These are phyloP conservation scores for Breynia disticha DNA, from an alignment of 441 rosid species.

Conservation along the genomic window DNA sequence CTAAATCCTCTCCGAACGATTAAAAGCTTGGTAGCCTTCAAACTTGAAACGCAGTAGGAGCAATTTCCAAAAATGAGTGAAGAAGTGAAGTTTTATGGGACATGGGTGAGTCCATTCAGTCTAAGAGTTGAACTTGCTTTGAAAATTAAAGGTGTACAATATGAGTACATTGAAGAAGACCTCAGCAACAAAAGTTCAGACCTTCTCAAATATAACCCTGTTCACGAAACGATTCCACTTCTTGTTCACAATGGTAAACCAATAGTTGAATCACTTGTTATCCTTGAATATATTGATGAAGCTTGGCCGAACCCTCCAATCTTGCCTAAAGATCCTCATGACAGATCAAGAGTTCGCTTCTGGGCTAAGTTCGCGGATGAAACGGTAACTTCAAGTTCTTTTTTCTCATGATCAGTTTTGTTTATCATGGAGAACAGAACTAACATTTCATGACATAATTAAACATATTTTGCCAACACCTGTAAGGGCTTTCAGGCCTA, in stretches of 20 bases:
- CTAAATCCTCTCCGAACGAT: too few species aligned
- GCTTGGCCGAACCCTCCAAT: background rate
- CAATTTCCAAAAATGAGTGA: too few species aligned
- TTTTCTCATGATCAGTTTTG: background rate
- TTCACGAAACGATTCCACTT: conserved; percentile 32
- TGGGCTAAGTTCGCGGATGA: background rate
- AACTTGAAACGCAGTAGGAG: too few species aligned
- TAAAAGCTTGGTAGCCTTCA: too few species aligned
- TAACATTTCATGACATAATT: too few species aligned
- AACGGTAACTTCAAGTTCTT: background rate
- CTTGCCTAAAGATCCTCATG: background rate
- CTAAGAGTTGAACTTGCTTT: conserved; percentile 35
- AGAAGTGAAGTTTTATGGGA: conserved; percentile 34
- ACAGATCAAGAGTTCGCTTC: background rate
- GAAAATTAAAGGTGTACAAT: conserved; percentile 30
- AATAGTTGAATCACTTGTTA: conserved; percentile 29
- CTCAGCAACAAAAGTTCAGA: conserved; percentile 28
- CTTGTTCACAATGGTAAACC: conserved; percentile 35
- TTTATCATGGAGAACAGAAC: background rate
- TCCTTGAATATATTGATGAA: background rate
- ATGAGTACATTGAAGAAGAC: conserved; percentile 30
- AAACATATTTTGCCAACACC: too few species aligned
- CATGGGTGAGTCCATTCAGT: conserved; percentile 34
- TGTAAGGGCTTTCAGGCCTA: too few species aligned
- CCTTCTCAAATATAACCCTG: conserved; percentile 25